Evolutionary conservation across 202 grass and related monocot genomes (phyloP), one percentile per base, ranked within the genome.

Genomic region (Carex sylvatica): DNA sequence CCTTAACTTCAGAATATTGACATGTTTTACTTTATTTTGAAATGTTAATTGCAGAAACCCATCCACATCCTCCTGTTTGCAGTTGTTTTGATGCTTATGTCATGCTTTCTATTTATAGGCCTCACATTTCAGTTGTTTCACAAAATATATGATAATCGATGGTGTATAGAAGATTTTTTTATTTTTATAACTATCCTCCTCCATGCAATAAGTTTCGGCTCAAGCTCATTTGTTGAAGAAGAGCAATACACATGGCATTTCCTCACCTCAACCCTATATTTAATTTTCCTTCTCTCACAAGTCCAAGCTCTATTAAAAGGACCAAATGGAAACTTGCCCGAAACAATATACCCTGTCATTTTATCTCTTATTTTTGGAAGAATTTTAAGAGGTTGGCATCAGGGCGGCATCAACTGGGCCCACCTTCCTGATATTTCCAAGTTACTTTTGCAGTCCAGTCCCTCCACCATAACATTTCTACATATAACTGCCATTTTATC

Each of bases 161-260:
- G 74, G 82, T 85, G 87, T 61, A 55, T 83, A 74, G 95, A 98
- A 82, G 95, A 98, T 84, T 26, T 82, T 76, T 93, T 90, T 81
- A 74, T 92, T 90, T 82, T 91, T 84, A 70, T 89, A 84, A 85
- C 84, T 18, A 83, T 90, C 82, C 56, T 89, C 83, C 66, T 95
- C 11, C 88, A 91, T 87, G 84, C 89, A 19, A 22, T 91, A 53
- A 94, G 90, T 87, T 86, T 98, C 74, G 82, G 82, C 54, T 91
- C 95, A 84, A 98, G 92, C 69, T 98, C 95, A 79, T 93, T 98
- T 90, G 92, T 98, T 73, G 95, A 98, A 88, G 95, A 98, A 91
- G 95, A 98, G 86, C 95, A 98, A 81, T 94, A 98, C 76, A 95
- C 92, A 78, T 95, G 92, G 92, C 92, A 98, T 68, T 98, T 94